Base-by-base conservation (phyloP, 768 basidiomycete species). In the Tulasnella sp. region DNA sequence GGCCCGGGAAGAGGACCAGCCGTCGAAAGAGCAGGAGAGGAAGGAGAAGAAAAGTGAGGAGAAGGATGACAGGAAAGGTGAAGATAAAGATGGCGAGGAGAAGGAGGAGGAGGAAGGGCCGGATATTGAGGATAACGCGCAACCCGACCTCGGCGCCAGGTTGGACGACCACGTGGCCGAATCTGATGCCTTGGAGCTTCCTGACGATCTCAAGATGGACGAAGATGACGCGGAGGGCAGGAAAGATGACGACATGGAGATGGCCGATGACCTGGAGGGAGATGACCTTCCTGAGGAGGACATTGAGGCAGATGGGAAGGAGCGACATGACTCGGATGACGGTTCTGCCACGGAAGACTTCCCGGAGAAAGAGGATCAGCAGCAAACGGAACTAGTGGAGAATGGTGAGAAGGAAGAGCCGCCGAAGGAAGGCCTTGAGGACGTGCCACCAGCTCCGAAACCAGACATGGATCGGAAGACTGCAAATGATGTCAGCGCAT, bases 111-210 rank as follows among this genome's bases (percentile, higher is more conserved):
- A 51, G 10, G 65, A 70, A 11, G 75, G 76, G 49, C 77, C 77
- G 7, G 75, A 77, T 56, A 74, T 73, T 1, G 77, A 76, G 48
- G 87, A 84, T 11, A 80, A 80, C 7, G 65, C 63, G 34, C 50
- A 60, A 17, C 64, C 63, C n/a, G 65, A 66, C 7, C 61, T 62
- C 11, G 70, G 71, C 19, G 69, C 70, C 47, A 81, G 85, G 10
- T 77, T 92, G 72, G 85, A 94, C 59, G 81, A 91, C 19, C 76
- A 82, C 61, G 71, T 91, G 47, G 84, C 78, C 23, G 88, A 96
- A 62, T 85, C 85, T 2, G 78, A 95, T 53, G 84, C 82, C 3
- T 78, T 98, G 45, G 87, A 98, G 66, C 77, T 98, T 9, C 95
- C 95, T 0, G 94, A 97, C 32, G 83, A 91, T 63, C 76, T 95